Evolutionary conservation across 2,329 filamentous ascomycete species (phyloP).

Genomic region (Domatiomyces catenatus): DNA sequence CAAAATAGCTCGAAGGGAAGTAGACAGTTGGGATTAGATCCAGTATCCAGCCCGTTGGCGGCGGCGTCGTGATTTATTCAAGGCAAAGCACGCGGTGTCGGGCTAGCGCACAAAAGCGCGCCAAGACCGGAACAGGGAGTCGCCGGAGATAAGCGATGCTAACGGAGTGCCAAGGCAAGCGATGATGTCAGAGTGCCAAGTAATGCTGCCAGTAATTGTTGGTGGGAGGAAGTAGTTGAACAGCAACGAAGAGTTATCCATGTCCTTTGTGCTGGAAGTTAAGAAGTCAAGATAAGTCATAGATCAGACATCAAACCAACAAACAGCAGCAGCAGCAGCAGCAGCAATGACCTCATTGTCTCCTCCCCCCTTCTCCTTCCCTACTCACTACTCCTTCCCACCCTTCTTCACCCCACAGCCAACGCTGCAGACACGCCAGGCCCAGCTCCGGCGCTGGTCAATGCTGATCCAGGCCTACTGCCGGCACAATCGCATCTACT

Average conservation of each 20-base stretch:
- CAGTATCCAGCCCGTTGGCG: not conserved
- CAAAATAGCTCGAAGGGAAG: constrained; percentile 2
- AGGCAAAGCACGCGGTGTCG: not conserved
- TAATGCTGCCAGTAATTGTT: not conserved
- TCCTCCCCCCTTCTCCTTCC: constrained; percentile 24
- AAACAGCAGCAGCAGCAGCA: not conserved
- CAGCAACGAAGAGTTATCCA: too few relatives aligned
- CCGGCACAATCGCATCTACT: constrained; percentile 59
- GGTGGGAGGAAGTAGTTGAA: too few relatives aligned
- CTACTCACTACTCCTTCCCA: constrained; percentile 33
- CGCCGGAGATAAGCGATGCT: not conserved
- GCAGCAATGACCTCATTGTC: not conserved
- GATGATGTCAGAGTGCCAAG: not conserved
- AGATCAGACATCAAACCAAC: not conserved
- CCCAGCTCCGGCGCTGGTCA: constrained; percentile 67
- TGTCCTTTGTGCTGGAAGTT: too few relatives aligned
- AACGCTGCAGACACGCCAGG: constrained; percentile 29
- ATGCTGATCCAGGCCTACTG: constrained; percentile 71
- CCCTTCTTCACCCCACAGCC: constrained; percentile 38
- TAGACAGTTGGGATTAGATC: constrained; percentile 4
- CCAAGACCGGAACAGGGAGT: not conserved
- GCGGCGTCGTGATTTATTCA: not conserved
- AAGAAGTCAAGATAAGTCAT: not conserved
- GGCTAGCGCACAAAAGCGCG: not conserved
- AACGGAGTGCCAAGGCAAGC: not conserved